Evolutionary conservation across 768 basidiomycete genomes (phyloP).

Genomic region (Leucocoprinus birnbaumii): DNA sequence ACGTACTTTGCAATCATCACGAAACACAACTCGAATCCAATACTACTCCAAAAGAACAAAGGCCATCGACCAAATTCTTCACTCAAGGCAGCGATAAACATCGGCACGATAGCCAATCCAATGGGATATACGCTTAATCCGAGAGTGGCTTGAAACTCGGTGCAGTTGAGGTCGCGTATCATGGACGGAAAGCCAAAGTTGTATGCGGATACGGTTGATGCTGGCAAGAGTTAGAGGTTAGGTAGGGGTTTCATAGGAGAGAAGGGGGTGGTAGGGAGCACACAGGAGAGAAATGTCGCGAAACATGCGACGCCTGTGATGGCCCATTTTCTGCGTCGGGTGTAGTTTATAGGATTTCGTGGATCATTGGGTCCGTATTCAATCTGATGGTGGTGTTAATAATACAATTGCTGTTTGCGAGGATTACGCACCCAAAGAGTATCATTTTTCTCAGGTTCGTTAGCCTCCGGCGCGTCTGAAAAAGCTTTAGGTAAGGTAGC

Average conservation of each 20-base stretch:
- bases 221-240: slow-evolving; percentile 22
- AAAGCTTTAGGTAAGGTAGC: background rate
- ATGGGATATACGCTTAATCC: slow-evolving; percentile 52
- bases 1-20: slow-evolving; percentile 43
- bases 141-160: slow-evolving; percentile 40
- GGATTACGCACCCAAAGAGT: background rate
- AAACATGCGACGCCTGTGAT: slow-evolving; percentile 34
- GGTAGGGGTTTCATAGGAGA: background rate
- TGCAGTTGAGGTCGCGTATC: slow-evolving; percentile 43
- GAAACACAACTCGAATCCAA: slow-evolving; percentile 49
- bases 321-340: slow-evolving; percentile 21
- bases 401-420: no score
- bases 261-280: slow-evolving; percentile 6
- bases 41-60: slow-evolving; percentile 46
- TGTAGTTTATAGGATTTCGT: slow-evolving; percentile 19
- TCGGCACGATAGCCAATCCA: slow-evolving; percentile 59
- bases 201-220: slow-evolving; percentile 48
- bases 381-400: background rate
- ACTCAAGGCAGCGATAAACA: slow-evolving; percentile 63
- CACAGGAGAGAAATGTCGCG: slow-evolving; percentile 40
- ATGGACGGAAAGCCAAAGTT: slow-evolving; percentile 55
- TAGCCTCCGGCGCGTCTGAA: background rate
- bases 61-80: slow-evolving; percentile 68
- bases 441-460: background rate
- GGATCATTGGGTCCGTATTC: slow-evolving; percentile 13